A percentile compares a stretch with the other conserved stretches of the same genome.
phyloP scores from a whole-genome alignment of 257 asterid genomes.

The Mentha longifolia region DNA sequence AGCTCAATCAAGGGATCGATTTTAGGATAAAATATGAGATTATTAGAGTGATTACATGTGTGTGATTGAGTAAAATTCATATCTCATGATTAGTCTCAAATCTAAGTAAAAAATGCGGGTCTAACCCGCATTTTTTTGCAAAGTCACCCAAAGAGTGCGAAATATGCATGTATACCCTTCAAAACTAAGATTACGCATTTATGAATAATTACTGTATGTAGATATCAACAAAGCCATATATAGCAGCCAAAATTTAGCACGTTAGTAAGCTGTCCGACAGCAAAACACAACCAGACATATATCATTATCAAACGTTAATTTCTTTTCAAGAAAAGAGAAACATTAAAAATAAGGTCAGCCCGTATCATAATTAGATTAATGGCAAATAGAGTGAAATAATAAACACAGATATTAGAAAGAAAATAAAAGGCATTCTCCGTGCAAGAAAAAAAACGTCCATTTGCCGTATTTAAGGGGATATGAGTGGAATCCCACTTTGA shows the following conservation, averaged over 20 bases:
- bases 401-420: neutral
- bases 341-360: neutral
- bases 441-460: too few species aligned
- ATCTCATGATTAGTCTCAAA: too few species aligned
- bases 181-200: neutral
- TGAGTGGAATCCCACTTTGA: neutral
- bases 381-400: neutral
- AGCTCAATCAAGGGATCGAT: too few species aligned
- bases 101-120: too few species aligned
- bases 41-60: too few species aligned
- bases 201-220: neutral
- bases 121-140: too few species aligned
- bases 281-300: slow-evolving; percentile 31
- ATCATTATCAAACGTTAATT: slow-evolving; percentile 14
- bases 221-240: neutral
- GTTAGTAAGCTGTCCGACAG: slow-evolving; percentile 28
- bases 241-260: slow-evolving; percentile 20
- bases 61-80: too few species aligned
- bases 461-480: neutral
- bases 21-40: too few species aligned
- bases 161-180: too few species aligned
- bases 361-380: neutral
- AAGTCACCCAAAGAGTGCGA: too few species aligned
- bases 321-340: neutral
- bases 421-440: neutral